Percentiles rank a stretch among this genome's conserved stretches.
Conservation (phyloP, 1,284 basidiomycete species). For the Rhodotorula sp. region DNA sequence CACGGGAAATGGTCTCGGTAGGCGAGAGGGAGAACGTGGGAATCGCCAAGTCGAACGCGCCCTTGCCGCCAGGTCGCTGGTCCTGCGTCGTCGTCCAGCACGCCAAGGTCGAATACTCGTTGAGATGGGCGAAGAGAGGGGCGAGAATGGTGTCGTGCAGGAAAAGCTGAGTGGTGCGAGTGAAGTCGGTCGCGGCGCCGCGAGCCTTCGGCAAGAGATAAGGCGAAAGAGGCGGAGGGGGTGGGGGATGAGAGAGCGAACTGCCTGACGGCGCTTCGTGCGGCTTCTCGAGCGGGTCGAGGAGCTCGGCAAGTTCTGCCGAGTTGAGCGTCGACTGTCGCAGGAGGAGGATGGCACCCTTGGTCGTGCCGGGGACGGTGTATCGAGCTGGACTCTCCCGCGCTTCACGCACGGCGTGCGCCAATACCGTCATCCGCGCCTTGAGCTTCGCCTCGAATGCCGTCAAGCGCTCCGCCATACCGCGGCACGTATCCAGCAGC, state of each 20-base stretch:
- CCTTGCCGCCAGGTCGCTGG: constrained; percentile 43
- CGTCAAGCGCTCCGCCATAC: constrained; percentile 63
- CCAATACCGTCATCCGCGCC: constrained; percentile 59
- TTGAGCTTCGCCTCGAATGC: constrained; percentile 68
- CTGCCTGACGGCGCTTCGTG: constrained; percentile 29
- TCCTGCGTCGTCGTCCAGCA: constrained; percentile 60
- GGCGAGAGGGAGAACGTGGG: constrained; percentile 91
- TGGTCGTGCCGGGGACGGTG: constrained; percentile 61
- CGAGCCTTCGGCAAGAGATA: constrained; percentile 61
- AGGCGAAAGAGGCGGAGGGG: constrained; percentile 28
- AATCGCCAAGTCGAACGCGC: constrained; percentile 67
- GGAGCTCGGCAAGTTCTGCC: constrained; percentile 64
- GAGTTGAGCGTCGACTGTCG: constrained; percentile 79
- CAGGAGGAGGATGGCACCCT: constrained; percentile 68
- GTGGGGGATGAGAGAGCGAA: constrained; percentile 40
- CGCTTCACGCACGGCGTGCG: constrained; percentile 59
- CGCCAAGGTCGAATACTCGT: constrained; percentile 65
- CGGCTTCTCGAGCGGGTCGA: constrained; percentile 52
- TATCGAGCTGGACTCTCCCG: constrained; percentile 59
- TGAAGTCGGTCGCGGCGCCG: constrained; percentile 63
- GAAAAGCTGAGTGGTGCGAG: constrained; percentile 68
- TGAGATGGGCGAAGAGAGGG: constrained; percentile 74
- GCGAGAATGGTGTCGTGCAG: constrained; percentile 79
- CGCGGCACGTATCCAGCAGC: constrained; percentile 70
- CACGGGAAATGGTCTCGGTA: constrained; percentile 78